Conservation (phyloP, 345 rosid species). For the Eucalyptus globulus region DNA sequence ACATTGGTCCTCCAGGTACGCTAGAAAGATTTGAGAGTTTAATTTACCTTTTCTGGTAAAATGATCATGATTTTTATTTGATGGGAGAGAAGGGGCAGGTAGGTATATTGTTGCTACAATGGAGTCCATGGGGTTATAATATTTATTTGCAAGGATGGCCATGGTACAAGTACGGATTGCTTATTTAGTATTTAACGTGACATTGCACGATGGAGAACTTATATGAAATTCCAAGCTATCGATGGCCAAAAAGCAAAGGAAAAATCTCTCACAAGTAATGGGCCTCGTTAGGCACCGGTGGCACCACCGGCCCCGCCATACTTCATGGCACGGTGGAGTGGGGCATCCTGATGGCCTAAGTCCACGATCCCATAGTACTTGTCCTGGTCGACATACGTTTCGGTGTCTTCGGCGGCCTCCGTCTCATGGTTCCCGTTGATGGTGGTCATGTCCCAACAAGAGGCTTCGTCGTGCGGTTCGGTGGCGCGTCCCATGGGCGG, state of each 20-base stretch:
- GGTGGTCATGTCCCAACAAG: neutral
- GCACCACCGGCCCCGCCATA: neutral
- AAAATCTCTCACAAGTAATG: neutral
- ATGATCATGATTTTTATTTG: too few relatives aligned
- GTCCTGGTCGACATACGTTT: neutral
- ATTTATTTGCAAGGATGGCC: neutral
- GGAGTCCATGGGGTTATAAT: neutral
- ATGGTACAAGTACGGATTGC: neutral
- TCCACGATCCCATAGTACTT: neutral
- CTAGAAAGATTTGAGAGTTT: neutral
- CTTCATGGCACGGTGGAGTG: neutral
- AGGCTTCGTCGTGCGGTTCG: neutral
- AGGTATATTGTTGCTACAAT: neutral
- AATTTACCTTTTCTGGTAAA: neutral
- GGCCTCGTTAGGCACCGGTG: neutral
- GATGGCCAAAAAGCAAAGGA: neutral
- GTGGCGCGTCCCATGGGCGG: neutral
- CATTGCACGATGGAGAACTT: neutral
- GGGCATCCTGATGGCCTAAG: neutral
- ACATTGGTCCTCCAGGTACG: conserved; percentile 90
- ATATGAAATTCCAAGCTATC: neutral
- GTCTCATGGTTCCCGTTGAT: neutral
- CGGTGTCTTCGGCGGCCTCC: neutral
- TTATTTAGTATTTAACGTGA: neutral
- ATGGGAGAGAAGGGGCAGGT: too few relatives aligned